Conservation (phyloP, 1,139 yeast genomes). For the Blastobotrys persicus region DNA sequence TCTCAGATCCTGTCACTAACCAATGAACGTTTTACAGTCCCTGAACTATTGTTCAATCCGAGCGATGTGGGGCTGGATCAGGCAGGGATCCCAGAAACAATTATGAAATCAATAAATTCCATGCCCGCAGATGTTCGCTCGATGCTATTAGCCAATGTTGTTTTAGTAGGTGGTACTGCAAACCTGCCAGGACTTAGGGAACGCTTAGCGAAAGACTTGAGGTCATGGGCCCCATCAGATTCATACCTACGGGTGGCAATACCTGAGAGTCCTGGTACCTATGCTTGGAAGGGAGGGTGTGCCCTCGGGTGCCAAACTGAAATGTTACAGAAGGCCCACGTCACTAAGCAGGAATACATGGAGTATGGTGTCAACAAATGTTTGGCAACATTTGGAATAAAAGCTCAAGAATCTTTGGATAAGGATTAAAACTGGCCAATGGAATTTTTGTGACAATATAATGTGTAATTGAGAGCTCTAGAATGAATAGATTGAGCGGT, state of each 20-base stretch:
- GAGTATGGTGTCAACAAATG: constrained; percentile 68
- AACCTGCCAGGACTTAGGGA: constrained; percentile 64
- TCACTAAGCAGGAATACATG: constrained; percentile 73
- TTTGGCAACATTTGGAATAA: constrained; percentile 27
- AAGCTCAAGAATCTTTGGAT: constrained; percentile 14
- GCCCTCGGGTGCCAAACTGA: constrained; percentile 51
- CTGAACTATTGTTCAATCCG: constrained; percentile 86
- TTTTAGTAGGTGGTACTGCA: constrained; percentile 79
- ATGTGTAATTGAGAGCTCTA: no score
- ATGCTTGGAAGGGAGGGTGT: constrained; percentile 59
- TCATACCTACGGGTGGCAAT: constrained; percentile 47
- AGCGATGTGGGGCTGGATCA: constrained; percentile 75
- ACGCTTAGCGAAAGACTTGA: constrained; percentile 47
- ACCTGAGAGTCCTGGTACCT: constrained; percentile 44
- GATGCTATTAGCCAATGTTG: constrained; percentile 73
- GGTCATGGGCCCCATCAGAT: constrained; percentile 36
- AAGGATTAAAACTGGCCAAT: constrained; percentile 7
- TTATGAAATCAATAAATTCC: constrained; percentile 64
- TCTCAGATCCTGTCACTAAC: constrained; percentile 62
- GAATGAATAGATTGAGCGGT: no score
- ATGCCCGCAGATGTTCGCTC: constrained; percentile 78
- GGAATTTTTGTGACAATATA: no score
- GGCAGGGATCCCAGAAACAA: constrained; percentile 69
- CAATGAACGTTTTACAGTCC: constrained; percentile 85
- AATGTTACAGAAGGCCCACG: constrained; percentile 52